Base-by-base conservation (phyloP, 1,284 basidiomycete genomes). In the Microbotryomycetes sp. region DNA sequence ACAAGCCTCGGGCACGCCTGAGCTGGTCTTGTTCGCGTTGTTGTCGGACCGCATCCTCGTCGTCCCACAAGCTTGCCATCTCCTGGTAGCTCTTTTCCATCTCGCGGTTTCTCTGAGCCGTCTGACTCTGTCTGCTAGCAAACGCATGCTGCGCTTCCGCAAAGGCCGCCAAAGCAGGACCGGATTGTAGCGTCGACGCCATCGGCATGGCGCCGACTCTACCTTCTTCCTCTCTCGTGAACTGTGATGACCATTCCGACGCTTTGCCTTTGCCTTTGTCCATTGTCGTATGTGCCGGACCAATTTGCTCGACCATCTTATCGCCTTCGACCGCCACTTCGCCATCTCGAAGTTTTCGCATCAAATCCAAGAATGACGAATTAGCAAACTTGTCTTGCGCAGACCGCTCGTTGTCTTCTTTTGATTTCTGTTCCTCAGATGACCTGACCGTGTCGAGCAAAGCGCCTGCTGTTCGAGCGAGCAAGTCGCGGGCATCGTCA, bases 291-390 rank as follows among this genome's bases (percentile, higher is more conserved):
- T 61, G 76, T 81, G 41, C 50, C 15, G 62, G 51, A 11, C 55
- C 58, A 4, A 57, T 58, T 63, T 69, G 65, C 47, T 83, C 78
- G 16, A 93, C 85, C 75, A 93, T 84, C 57, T 86, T 78, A 71
- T 89, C 85, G 21, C 87, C 90, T 60, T 91, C 83, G 1, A 96
- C 86, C 9, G 87, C 82, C n/a, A 92, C 82, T 69, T 88, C 82
- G 15, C 85, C 83, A 74, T 93, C 89, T 26, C 90, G 81, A 48
- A 97, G 76, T 70, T 89, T 85, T 56, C 83, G 83, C 87, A 97
- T 92, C 28, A 97, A 80, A 21, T 81, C 81, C 78, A 97, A 80
- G 74, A 97, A 97, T 65, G 84, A 81, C 75, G 90, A 93, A 54
- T 92, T 83, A 73, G 85, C 82, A 73, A 97, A 91, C 75, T 97